These are phyloP conservation scores for Candida nitratophila DNA, from an alignment of 805 yeast species.

Conservation along the genomic window DNA sequence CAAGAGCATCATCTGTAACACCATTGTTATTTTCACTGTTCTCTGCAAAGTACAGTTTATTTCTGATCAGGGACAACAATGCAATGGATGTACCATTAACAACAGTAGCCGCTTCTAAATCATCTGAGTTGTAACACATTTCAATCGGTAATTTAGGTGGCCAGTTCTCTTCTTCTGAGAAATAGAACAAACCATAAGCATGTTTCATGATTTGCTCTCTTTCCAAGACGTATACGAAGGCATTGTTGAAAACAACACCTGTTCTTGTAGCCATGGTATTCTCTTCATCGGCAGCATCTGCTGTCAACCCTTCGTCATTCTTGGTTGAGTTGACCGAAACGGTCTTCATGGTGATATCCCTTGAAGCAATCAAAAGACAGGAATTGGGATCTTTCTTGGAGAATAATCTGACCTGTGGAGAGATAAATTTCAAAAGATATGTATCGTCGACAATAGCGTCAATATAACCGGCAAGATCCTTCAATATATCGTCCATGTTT, in stretches of 20 bases:
- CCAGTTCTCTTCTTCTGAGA: constrained; percentile 35
- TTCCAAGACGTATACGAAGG: constrained; percentile 46
- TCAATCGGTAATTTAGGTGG: constrained; percentile 66
- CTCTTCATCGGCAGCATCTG: constrained; percentile 29
- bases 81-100: constrained; percentile 49
- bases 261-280: constrained; percentile 47
- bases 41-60: constrained; percentile 37
- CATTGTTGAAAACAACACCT: constrained; percentile 49
- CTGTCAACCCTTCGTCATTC: constrained; percentile 24
- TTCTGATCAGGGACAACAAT: constrained; percentile 42
- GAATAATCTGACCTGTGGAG: constrained; percentile 70
- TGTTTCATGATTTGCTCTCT: constrained; percentile 27
- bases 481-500: constrained; percentile 47
- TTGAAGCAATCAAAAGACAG: constrained; percentile 46
- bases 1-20: constrained; percentile 4
- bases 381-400: constrained; percentile 34
- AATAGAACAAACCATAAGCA: constrained; percentile 24
- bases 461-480: constrained; percentile 18
- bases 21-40: constrained; percentile 3
- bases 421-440: constrained; percentile 57
- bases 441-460: constrained; percentile 20
- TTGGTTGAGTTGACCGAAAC: constrained; percentile 37
- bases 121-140: constrained; percentile 43
- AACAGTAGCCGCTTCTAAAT: constrained; percentile 36
- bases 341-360: constrained; percentile 52